Conservation (phyloP, 768 basidiomycete genomes). For the Tulasnella sp. region DNA sequence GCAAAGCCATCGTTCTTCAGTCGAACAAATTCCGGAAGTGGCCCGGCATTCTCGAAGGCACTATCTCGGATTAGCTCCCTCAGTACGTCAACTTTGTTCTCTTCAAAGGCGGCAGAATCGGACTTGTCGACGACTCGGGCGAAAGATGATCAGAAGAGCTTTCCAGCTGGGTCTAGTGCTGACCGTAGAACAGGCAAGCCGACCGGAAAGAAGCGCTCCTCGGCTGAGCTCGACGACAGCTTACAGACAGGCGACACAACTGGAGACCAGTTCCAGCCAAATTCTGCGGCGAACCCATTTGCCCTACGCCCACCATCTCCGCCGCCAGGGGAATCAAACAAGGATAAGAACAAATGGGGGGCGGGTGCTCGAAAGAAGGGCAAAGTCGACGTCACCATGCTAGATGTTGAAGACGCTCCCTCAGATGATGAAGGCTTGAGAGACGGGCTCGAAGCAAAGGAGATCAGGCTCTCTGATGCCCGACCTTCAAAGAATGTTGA, state of each 20-base stretch:
- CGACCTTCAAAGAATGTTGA: not conserved
- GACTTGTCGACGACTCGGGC: no score
- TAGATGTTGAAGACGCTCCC: not conserved
- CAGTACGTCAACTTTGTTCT: no score
- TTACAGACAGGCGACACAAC: not conserved
- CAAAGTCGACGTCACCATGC: conserved; percentile 3
- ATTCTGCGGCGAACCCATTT: not conserved
- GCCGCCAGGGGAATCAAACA: not conserved
- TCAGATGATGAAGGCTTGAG: not conserved
- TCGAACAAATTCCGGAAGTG: no score
- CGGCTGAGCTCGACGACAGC: not conserved
- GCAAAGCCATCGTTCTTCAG: conserved; percentile 1
- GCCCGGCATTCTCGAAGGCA: no score
- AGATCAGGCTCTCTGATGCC: not conserved
- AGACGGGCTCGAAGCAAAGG: conserved; percentile 3
- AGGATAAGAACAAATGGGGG: conserved; percentile 14
- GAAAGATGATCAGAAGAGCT: no score
- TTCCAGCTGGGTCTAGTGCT: no score
- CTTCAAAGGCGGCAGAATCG: no score
- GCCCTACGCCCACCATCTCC: conserved; percentile 12
- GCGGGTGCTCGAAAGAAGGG: conserved; percentile 7
- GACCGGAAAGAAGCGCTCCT: not conserved
- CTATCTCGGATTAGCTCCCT: not conserved
- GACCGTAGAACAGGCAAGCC: no score
- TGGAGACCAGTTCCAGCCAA: not conserved